phyloP scores from a whole-genome alignment of 2,329 filamentous ascomycete genomes.

The Blastomyces gilchristii region DNA sequence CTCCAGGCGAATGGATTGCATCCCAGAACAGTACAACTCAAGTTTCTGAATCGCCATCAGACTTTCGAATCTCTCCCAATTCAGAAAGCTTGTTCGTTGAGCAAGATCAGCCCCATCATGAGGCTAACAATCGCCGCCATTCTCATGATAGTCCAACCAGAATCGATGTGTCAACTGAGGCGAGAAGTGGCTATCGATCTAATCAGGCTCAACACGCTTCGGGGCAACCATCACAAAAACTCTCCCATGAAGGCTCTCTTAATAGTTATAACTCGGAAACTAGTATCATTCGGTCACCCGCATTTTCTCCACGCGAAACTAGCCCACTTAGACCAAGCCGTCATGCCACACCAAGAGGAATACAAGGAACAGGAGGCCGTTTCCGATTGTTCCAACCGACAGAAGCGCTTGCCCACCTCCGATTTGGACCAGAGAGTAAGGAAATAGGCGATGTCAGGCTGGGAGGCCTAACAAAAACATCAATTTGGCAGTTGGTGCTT shows the following conservation, averaged over 20 bases:
- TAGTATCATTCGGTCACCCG: neutral
- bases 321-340: neutral
- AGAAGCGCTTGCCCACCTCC: conserved; percentile 24
- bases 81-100: conserved; percentile 16
- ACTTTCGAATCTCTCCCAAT: conserved; percentile 2
- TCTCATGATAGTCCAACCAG: neutral
- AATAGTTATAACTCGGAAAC: neutral
- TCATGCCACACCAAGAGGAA: neutral
- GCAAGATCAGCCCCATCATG: conserved; percentile 12
- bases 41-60: neutral
- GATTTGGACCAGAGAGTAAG: conserved; percentile 23
- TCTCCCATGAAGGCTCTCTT: neutral
- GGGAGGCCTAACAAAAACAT: conserved; percentile 18
- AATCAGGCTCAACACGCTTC: neutral
- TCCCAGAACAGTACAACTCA: neutral
- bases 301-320: neutral
- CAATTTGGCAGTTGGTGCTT: conserved; percentile 15
- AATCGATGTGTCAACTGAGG: neutral
- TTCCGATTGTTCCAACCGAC: conserved; percentile 14
- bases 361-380: neutral
- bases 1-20: conserved; percentile 25
- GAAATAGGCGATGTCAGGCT: conserved; percentile 25
- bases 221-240: neutral
- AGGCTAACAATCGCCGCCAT: neutral
- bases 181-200: neutral